Base-by-base conservation (phyloP, 2,329 filamentous ascomycete genomes). In the Hypoxylon sp. region DNA sequence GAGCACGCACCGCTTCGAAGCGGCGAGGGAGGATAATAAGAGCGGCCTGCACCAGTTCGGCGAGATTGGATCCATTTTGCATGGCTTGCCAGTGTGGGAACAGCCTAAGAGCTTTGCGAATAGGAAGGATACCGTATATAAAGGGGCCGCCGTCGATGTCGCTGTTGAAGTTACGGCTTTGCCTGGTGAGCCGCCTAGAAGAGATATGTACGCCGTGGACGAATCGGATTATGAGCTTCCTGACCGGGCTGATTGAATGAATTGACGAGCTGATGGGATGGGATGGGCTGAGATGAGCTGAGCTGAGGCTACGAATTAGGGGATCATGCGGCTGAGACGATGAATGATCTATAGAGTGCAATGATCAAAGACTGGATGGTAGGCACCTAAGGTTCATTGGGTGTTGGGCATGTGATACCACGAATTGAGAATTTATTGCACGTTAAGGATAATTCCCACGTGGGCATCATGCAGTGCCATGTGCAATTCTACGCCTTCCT, bases 11-110 rank as follows among this genome's bases (percentile, higher is more conserved):
- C 72, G 80, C 1, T 87, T 85, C 80, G 76, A 76, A 62, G 74
- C 79, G 1, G 63, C 73, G n/a, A 75, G 68, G 42, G 73, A 65
- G 42, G 58, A 72, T 1, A 70, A 72, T 1, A 70, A 58, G 47
- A 11, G 70, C 11, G 72, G 77, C 0, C 68, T 87, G 35, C 78
- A 80, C 53, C 79, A 80, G 63, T 84, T 85, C 69, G 85, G 85
- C 3, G 82, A 84, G 22, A 76, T 85, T 14, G 84, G 85, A 0
- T 79, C 81, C 0, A 82, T 87, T 76, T 70, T 87, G 31, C 73
- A 78, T 26, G 63, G 58, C 6, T 48, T 79, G 5, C 75, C 75
- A 1, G 56, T 66, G 4, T 75, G 72, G 56, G 70, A 70, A 8
- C n/a, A 67, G 33, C 4, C 59, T 2, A 55, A 51, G 9, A 31